Percentiles rank a stretch among this genome's conserved stretches.
Conservation (phyloP, 2,329 filamentous ascomycete genomes). For the Phoma herbarum region DNA sequence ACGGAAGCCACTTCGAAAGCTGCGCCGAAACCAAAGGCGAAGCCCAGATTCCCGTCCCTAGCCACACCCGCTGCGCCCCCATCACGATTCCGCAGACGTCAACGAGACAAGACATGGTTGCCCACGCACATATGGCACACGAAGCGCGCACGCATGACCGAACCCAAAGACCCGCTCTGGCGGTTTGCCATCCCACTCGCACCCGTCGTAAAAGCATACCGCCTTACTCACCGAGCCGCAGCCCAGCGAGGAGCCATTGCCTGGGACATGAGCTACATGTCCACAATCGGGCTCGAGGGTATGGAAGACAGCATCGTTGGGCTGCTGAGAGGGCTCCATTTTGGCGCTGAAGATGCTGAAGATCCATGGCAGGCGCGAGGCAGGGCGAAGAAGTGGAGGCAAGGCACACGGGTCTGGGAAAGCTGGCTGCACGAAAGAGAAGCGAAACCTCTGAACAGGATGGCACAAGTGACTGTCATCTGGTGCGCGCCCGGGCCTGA, state of each 20-base stretch:
- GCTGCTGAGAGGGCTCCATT: conserved; percentile 68
- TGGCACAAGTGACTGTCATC: conserved; percentile 77
- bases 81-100: conserved; percentile 82
- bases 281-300: conserved; percentile 82
- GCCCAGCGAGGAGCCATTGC: conserved; percentile 78
- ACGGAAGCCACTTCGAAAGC: conserved; percentile 24
- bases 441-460: conserved; percentile 59
- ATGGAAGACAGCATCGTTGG: conserved; percentile 68
- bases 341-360: conserved; percentile 63
- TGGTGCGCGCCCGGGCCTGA: conserved; percentile 65
- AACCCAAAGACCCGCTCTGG: conserved; percentile 82
- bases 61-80: conserved; percentile 70
- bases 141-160: conserved; percentile 89
- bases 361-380: conserved; percentile 64
- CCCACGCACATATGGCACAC: conserved; percentile 95
- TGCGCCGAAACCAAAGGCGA: conserved; percentile 58
- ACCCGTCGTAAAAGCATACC: conserved; percentile 88
- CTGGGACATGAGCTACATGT: conserved; percentile 96
- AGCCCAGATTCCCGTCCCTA: conserved; percentile 74
- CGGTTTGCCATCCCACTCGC: conserved; percentile 85
- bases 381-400: conserved; percentile 74
- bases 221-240: conserved; percentile 83
- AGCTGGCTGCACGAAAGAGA: conserved; percentile 67
- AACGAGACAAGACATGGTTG: conserved; percentile 89
- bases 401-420: conserved; percentile 65